These are phyloP conservation scores for Daldinia grandis DNA, from an alignment of 495 filamentous ascomycete genomes.

Conservation along the genomic window DNA sequence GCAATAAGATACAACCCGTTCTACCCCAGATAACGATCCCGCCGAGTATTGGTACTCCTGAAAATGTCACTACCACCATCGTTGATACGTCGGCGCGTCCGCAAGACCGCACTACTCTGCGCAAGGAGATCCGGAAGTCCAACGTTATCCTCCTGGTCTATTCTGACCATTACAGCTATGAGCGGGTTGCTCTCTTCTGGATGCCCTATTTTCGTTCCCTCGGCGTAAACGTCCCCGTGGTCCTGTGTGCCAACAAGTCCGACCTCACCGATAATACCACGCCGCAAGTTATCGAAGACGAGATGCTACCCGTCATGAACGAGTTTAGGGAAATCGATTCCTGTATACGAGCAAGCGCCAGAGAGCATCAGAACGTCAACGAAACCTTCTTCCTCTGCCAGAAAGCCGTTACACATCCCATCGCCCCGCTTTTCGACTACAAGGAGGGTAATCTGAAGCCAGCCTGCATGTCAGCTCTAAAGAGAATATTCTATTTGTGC, in stretches of 20 bases:
- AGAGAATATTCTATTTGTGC: slow-evolving; percentile 91
- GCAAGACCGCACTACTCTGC: slow-evolving; percentile 85
- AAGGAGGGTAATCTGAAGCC: slow-evolving; percentile 92
- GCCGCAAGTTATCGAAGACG: slow-evolving; percentile 86
- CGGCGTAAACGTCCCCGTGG: slow-evolving; percentile 97
- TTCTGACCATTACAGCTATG: slow-evolving; percentile 98
- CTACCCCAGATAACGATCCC: slow-evolving; percentile 94
- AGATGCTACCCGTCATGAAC: slow-evolving; percentile 98
- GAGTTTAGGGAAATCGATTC: slow-evolving; percentile 99
- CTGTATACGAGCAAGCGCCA: slow-evolving; percentile 93
- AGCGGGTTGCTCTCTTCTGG: slow-evolving; percentile 96
- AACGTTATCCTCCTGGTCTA: slow-evolving; percentile 98
- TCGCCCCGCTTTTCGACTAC: slow-evolving; percentile 94
- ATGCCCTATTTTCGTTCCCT: slow-evolving; percentile 95
- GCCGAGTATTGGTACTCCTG: slow-evolving; percentile 84
- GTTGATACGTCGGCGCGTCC: slow-evolving; percentile 96
- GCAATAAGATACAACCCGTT: slow-evolving; percentile 90
- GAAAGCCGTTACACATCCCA: slow-evolving; percentile 97
- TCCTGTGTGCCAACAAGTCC: slow-evolving; percentile 96
- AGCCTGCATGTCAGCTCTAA: slow-evolving; percentile 82
- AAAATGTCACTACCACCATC: slow-evolving; percentile 94
- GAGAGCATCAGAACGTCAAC: slow-evolving; percentile 94
- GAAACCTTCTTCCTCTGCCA: slow-evolving; percentile 98
- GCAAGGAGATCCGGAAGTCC: slow-evolving; percentile 93
- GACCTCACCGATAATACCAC: slow-evolving; percentile 79